Evolutionary conservation across 345 rosid genomes (phyloP), one percentile per base, ranked within the genome.

Genomic region (Draba incana): DNA sequence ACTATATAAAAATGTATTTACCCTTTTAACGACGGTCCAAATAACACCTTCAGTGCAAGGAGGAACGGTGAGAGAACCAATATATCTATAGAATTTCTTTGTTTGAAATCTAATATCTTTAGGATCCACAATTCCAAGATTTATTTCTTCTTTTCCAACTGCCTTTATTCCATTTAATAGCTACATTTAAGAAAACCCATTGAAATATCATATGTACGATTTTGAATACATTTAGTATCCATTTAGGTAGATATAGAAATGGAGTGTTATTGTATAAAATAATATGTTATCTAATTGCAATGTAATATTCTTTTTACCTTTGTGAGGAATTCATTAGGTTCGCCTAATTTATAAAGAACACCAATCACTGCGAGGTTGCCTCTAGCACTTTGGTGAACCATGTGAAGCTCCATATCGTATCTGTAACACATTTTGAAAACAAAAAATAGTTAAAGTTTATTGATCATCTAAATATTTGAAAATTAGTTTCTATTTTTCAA

Each of bases 31-130:
- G 15, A 88, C 43, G 6, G 89, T 90, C 97, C 97, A 90, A 56
- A 84, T 42, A 44, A 86, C 84, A 5, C 92, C 95, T 78, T 90
- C 88, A 0, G 84, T 86, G 76, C 97, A 88, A 1, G 92, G 92
- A 76, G 97, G 90, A 74, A 37, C 46, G 3, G 95, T 84, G n/a
- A 88, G 82, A 15, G 92, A 88, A 8, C 95, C 97, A 2, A 78
- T 59, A 47, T 88, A 88, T 83, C 95, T 77, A 75, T 77, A 86
- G 31, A 86, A 85, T 53, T 81, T 79, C 60, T 80, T 71, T 71
- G 84, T 81, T 3, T 84, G 82, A 51, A 81, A 82, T 53, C 75
- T 77, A 37, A 82, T 81, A 2, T 72, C 68, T 42, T 79, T 64
- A 5, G 97, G 97, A 68, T 86, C 71, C 8, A 88, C 62, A 2